phyloP scores from a whole-genome alignment of 2,329 filamentous ascomycete genomes.

The Hysterium pulicare region DNA sequence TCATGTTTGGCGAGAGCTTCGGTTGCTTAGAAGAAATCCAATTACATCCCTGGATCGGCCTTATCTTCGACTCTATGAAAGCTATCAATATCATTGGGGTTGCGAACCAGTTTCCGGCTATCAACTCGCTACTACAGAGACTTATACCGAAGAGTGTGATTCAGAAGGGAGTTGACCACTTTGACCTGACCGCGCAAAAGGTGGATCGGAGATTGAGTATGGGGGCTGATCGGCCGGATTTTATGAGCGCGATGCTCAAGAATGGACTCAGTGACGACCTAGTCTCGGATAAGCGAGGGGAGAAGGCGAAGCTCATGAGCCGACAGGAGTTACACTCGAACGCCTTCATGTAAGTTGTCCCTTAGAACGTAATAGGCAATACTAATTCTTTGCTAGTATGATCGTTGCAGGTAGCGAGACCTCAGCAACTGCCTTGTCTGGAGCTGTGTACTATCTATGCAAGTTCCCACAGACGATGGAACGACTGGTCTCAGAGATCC shows the following conservation, averaged over 20 bases:
- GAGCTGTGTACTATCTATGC: conserved; percentile 13
- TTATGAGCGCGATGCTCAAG: conserved; percentile 15
- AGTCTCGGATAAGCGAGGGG: conserved; percentile 8
- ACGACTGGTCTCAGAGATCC: conserved; percentile 13
- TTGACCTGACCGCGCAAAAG: conserved; percentile 4
- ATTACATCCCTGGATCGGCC: conserved; percentile 11
- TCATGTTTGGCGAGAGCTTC: conserved; percentile 19
- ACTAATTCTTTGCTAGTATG: conserved; percentile 11
- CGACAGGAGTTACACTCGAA: conserved; percentile 4
- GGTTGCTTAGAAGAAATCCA: conserved; percentile 13
- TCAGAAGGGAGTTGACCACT: conserved; percentile 2
- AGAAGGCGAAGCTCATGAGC: conserved; percentile 15
- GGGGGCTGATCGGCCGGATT: conserved; percentile 13
- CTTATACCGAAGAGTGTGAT: neutral
- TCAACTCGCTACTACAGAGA: conserved; percentile 10
- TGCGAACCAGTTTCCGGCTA: conserved; percentile 9
- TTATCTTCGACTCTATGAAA: conserved; percentile 10
- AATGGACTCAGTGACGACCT: conserved; percentile 6
- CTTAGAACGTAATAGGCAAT: neutral
- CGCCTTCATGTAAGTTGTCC: conserved; percentile 4
- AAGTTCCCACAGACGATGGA: conserved; percentile 10
- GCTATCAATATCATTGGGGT: conserved; percentile 10
- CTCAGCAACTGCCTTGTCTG: conserved; percentile 17
- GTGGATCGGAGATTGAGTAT: conserved; percentile 10
- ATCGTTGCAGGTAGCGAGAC: conserved; percentile 23